Conservation (phyloP, 306 rosid genomes). For the Hippophae gyantsensis region DNA sequence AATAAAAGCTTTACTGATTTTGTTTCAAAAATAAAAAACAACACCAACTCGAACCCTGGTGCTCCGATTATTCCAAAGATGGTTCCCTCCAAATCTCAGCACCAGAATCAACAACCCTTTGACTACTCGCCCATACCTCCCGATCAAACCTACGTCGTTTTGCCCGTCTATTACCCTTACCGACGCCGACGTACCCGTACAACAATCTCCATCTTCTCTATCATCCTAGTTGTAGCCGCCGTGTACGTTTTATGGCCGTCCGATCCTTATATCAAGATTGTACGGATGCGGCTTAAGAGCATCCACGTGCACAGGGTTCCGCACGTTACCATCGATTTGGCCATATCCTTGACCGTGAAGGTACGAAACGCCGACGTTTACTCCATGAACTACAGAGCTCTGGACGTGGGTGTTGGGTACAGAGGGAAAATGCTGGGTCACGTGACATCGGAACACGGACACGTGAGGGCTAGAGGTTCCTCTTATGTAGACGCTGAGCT, state of each 20-base stretch:
- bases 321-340: slow-evolving; percentile 45
- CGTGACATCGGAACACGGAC: slow-evolving; percentile 40
- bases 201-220: slow-evolving; percentile 10
- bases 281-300: slow-evolving; percentile 34
- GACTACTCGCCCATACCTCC: slow-evolving; percentile 20
- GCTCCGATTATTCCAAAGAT: not conserved
- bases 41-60: not conserved
- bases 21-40: too few species aligned
- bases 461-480: slow-evolving; percentile 53
- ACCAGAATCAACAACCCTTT: slow-evolving; percentile 4
- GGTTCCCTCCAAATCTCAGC: slow-evolving; percentile 22
- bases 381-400: slow-evolving; percentile 36
- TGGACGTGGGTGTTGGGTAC: slow-evolving; percentile 58
- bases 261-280: slow-evolving; percentile 48
- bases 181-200: slow-evolving; percentile 15
- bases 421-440: slow-evolving; percentile 61
- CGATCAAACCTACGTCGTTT: slow-evolving; percentile 26
- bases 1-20: too few species aligned
- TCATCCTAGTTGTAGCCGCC: slow-evolving; percentile 14
- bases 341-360: slow-evolving; percentile 36
- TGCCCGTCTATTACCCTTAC: slow-evolving; percentile 18
- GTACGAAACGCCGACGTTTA: slow-evolving; percentile 52
- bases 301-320: slow-evolving; percentile 48
- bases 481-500: slow-evolving; percentile 62
- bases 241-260: slow-evolving; percentile 51